Conservation (phyloP, 2,329 filamentous ascomycete genomes). For the Fusarium circinatum region DNA sequence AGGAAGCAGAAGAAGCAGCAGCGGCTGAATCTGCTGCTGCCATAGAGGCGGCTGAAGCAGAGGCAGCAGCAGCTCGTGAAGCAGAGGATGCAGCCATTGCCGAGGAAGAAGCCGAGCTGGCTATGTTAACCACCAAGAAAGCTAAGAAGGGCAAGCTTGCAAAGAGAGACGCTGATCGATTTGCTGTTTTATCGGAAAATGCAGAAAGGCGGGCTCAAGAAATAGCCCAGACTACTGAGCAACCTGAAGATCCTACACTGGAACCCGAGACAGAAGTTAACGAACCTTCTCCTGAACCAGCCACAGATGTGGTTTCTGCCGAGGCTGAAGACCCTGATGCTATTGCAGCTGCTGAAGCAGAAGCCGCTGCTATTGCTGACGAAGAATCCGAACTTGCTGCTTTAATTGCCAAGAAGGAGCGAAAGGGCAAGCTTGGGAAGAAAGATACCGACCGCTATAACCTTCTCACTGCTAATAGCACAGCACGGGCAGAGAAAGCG, state of each 20-base stretch:
- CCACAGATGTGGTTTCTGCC: constrained; percentile 1
- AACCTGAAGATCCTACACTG: constrained; percentile 30
- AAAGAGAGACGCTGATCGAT: constrained; percentile 32
- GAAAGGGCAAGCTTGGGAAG: constrained; percentile 52
- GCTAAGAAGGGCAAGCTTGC: constrained; percentile 30
- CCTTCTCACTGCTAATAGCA: constrained; percentile 47
- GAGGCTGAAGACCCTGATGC: constrained; percentile 10
- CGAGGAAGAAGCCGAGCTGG: constrained; percentile 32
- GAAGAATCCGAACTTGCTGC: constrained; percentile 51
- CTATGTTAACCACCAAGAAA: constrained; percentile 25
- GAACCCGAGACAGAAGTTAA: constrained; percentile 16
- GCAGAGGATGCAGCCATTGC: constrained; percentile 15
- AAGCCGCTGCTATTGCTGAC: constrained; percentile 32
- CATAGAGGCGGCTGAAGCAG: constrained; percentile 23
- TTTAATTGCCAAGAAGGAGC: constrained; percentile 60
- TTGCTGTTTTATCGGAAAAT: constrained; percentile 26
- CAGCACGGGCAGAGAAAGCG: constrained; percentile 40
- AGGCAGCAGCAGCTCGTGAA: constrained; percentile 28
- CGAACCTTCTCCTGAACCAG: constrained; percentile 22
- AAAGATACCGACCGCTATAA: constrained; percentile 58
- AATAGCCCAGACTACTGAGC: constrained; percentile 35
- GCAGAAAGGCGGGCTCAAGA: constrained; percentile 29
- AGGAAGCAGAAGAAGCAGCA: constrained; percentile 39
- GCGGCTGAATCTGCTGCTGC: neutral
- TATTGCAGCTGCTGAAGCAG: constrained; percentile 11